Conservation (phyloP, 2,329 filamentous ascomycete species). For the Microdochium paspali region DNA sequence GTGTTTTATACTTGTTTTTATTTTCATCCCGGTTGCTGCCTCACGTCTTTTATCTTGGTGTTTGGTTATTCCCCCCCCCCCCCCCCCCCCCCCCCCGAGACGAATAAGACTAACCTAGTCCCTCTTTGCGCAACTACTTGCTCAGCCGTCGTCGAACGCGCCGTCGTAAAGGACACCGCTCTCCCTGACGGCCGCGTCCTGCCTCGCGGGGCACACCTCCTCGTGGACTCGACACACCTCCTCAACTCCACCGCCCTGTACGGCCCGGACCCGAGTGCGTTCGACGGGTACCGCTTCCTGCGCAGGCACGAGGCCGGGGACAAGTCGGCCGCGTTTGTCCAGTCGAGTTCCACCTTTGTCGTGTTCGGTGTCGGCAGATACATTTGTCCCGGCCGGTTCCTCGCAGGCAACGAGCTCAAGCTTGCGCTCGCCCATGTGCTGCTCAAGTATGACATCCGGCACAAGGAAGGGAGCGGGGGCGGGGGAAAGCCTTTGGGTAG, state of each 20-base stretch:
- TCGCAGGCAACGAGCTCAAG: conserved; percentile 17
- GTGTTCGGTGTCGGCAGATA: conserved; percentile 1
- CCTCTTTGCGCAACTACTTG: too few species aligned
- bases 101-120: too few species aligned
- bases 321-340: neutral
- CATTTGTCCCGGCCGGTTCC: conserved; percentile 13
- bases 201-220: neutral
- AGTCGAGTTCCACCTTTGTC: neutral
- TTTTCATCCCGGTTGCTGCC: neutral
- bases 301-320: conserved; percentile 1
- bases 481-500: neutral
- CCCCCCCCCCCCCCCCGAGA: too few species aligned
- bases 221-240: neutral
- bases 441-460: conserved; percentile 16
- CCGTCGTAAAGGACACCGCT: neutral
- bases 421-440: conserved; percentile 15
- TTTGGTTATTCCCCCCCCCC: neutral
- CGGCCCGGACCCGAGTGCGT: neutral
- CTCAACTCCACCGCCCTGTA: neutral
- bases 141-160: neutral
- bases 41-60: neutral
- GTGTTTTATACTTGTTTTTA: too few species aligned
- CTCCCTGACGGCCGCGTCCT: neutral
- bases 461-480: neutral
- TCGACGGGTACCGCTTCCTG: conserved; percentile 1